Conservation (phyloP, 2,329 filamentous ascomycete genomes). For the Allantophomopsis cytisporea region DNA sequence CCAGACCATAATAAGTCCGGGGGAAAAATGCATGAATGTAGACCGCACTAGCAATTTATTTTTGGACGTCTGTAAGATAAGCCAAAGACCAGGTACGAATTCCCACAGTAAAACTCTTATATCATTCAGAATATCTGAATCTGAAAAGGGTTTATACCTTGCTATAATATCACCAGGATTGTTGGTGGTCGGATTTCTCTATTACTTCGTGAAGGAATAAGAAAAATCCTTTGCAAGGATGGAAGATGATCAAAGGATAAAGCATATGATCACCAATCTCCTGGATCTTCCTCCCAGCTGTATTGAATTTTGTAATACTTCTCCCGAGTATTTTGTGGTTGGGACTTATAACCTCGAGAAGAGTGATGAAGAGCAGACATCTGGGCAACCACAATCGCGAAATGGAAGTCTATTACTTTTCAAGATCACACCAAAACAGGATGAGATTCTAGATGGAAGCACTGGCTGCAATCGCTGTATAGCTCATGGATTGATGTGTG, state of each 20-base stretch:
- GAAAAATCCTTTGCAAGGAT: background rate
- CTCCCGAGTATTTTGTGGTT: constrained; percentile 57
- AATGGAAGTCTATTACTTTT: constrained; percentile 65
- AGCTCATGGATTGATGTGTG: no score
- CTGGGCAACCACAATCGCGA: constrained; percentile 38
- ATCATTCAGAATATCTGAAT: no score
- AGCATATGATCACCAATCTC: constrained; percentile 23
- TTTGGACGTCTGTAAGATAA: no score
- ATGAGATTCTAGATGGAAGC: constrained; percentile 21
- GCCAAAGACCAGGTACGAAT: no score
- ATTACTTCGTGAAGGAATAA: background rate
- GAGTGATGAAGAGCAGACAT: constrained; percentile 4
- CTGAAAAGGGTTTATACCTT: background rate
- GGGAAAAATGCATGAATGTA: no score
- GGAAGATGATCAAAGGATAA: background rate
- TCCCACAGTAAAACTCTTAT: no score
- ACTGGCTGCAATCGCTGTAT: no score
- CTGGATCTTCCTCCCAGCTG: constrained; percentile 64
- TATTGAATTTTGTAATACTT: constrained; percentile 55
- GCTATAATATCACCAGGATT: background rate
- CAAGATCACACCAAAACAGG: constrained; percentile 29
- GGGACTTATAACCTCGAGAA: constrained; percentile 73
- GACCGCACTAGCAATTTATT: no score
- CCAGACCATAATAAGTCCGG: no score
- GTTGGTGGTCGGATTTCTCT: background rate